Percentiles rank a stretch among this genome's conserved stretches.
Conservation (phyloP, 2,329 filamentous ascomycete species). For the Colletotrichum salicis region DNA sequence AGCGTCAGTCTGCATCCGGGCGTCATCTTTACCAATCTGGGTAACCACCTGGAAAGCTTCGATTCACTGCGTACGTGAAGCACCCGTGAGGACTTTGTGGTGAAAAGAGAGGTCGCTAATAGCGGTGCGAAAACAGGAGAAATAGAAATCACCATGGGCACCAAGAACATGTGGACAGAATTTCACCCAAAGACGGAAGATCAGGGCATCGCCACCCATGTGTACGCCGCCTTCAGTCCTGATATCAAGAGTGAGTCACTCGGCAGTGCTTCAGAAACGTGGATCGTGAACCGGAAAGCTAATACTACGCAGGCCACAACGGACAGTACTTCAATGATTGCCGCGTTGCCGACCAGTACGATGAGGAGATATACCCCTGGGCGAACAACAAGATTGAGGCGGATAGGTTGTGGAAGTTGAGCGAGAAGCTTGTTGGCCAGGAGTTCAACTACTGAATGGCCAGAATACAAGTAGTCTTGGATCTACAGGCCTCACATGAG, state of each 20-base stretch:
- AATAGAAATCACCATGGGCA: slow-evolving; percentile 38
- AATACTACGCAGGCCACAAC: slow-evolving; percentile 27
- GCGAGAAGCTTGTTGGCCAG: slow-evolving; percentile 47
- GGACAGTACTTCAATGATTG: slow-evolving; percentile 45
- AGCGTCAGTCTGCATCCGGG: slow-evolving; percentile 50
- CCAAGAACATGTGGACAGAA: slow-evolving; percentile 35
- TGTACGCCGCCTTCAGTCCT: slow-evolving; percentile 47
- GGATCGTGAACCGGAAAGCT: neutral
- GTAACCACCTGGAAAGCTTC: slow-evolving; percentile 24
- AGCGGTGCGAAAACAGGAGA: slow-evolving; percentile 37
- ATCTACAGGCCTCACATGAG: no score
- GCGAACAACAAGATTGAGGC: slow-evolving; percentile 42
- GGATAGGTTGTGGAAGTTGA: slow-evolving; percentile 47
- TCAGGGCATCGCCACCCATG: slow-evolving; percentile 44
- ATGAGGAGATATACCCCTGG: slow-evolving; percentile 43
- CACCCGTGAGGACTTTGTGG: accelerated
- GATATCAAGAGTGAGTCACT: neutral
- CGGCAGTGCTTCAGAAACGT: neutral
- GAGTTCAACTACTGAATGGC: slow-evolving; percentile 40
- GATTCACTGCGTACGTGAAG: slow-evolving; percentile 7
- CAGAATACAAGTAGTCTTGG: no score
- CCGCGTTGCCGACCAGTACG: slow-evolving; percentile 40
- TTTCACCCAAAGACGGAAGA: slow-evolving; percentile 40
- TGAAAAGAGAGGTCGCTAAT: neutral
- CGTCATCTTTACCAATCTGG: slow-evolving; percentile 39